Conservation (phyloP, 768 basidiomycete species). For the Pholiota molesta region DNA sequence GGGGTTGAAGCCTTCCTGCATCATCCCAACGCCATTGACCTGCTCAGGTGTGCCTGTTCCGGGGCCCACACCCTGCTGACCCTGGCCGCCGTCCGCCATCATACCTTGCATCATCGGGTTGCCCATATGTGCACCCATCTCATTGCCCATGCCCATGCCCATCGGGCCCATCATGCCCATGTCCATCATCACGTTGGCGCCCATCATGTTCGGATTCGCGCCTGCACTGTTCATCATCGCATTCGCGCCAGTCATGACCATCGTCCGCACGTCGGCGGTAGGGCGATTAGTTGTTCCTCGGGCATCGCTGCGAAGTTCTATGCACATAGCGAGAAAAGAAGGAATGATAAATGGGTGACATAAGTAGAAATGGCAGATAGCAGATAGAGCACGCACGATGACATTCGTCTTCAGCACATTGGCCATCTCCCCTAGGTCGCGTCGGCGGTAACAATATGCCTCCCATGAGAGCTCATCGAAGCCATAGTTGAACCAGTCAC, state of each 20-base stretch:
- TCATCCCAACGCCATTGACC: conserved; percentile 43
- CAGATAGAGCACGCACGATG: conserved; percentile 52
- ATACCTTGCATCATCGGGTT: conserved; percentile 59
- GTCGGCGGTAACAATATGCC: conserved; percentile 83
- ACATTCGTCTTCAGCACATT: conserved; percentile 83
- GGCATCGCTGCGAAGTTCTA: conserved; percentile 84
- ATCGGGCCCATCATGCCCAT: conserved; percentile 70
- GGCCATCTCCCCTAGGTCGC: conserved; percentile 80
- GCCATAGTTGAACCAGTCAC: conserved; percentile 99
- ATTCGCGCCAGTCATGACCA: conserved; percentile 84
- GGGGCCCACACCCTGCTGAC: conserved; percentile 33
- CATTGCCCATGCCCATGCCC: conserved; percentile 68
- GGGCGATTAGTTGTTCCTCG: conserved; percentile 76
- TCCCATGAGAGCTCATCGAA: conserved; percentile 98
- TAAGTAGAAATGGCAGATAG: conserved; percentile 1
- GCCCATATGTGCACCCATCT: conserved; percentile 56
- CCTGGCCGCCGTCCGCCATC: conserved; percentile 45
- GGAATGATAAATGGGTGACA: neutral
- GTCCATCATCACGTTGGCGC: conserved; percentile 76
- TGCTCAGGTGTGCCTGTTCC: conserved; percentile 45
- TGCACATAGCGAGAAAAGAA: conserved; percentile 8
- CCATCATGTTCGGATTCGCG: conserved; percentile 60
- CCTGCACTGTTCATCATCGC: conserved; percentile 74
- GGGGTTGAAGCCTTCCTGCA: conserved; percentile 48
- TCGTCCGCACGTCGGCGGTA: conserved; percentile 84